Evolutionary conservation across 2,329 filamentous ascomycete genomes (phyloP), one percentile per base, ranked within the genome.

Genomic region (Simplicillium aogashimaense): DNA sequence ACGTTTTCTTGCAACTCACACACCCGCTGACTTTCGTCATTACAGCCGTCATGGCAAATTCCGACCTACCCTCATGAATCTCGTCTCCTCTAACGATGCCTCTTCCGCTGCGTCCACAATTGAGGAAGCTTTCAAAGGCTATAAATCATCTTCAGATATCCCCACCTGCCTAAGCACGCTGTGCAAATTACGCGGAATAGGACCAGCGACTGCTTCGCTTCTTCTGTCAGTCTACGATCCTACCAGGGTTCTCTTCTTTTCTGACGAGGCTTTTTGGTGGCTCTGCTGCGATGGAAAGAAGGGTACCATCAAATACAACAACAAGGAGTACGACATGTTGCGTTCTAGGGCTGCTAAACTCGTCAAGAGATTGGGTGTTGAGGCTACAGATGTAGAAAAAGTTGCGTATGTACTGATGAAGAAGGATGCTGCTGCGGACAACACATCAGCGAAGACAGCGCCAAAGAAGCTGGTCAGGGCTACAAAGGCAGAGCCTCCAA

Each of bases 221-320:
- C 61, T 90, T 1, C 69, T 92, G 3, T 74, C 80, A 4, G 74
- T 83, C 4, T 72, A 78, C 47, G 70, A 78, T 44, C 71, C 80
- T 0, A 57, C 65, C 1, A 59, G 62, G 11, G 67, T 80, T 37
- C 72, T 84, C 2, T 90, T 90, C 66, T 90, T 90, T 60, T 83
- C 80, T 3, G 86, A 94, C 53, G 86, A 92, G 59, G 70, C 81
- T 3, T 90, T 80, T 53, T 72, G 79, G 47, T 90, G 83, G 83
- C 60, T 83, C 6, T 75, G 75, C 51, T 75, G 72, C 53, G 56
- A 59, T n/a, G 68, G 69, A 0, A 60, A 64, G 32, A 69, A 64
- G 40, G 59, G 52, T 0, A 59, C 64, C 17, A 79, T 86, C 55
- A 83, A 80, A 58, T 92, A 92, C 59, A 81, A 69, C 33, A 58